Evolutionary conservation across 768 basidiomycete genomes (phyloP), one percentile per base, ranked within the genome.

Genomic region (Harrya chromipes): DNA sequence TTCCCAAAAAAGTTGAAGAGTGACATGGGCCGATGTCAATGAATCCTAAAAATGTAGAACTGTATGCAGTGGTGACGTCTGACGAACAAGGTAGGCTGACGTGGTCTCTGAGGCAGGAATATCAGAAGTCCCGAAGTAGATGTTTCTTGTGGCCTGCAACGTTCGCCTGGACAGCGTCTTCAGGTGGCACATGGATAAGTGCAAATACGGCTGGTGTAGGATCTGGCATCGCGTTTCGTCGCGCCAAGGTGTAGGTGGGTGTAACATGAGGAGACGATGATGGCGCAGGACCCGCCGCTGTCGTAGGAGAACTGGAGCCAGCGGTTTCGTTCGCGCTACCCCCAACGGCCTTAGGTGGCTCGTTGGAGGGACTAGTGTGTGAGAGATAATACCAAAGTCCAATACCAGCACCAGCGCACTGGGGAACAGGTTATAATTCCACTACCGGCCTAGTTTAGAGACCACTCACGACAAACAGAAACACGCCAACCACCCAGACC

Each of bases 401-500:
- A 17, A 84, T 73, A 1, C 76, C 86, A 13, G 73, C 78, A 1
- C 73, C 81, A 31, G 79, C 76, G 50, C 70, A 66, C 78, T 82
- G 50, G 4, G 43, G 6, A 47, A 33, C 35, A 36, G 17, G 33
- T 50, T 29, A 40, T 23, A 39, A 9, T 27, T 45, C 17, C 27
- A 26, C 13, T 20, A 11, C 14, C 3, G 20, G 23, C 10, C 12
- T 11, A 10, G 14, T 31, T 41, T 21, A 7, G 34, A 47, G 33
- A 38, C 9, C 7, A 70, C 80, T 41, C 60, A 81, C 80, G 17
- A 82, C 43, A 46, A 90, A 57, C 34, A 90, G 59, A 24, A 81
- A 2, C 14, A 89, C 53, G n/a, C 81, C 86, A 34, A 82, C 58
- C 43, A 88, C 50, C 83, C 85, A 89, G 3, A 90, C 80, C 82